A percentile compares a stretch with the other conserved stretches of the same genome.
phyloP scores from a whole-genome alignment of 2,329 filamentous ascomycete species.

The Colletotrichum tofieldiae region DNA sequence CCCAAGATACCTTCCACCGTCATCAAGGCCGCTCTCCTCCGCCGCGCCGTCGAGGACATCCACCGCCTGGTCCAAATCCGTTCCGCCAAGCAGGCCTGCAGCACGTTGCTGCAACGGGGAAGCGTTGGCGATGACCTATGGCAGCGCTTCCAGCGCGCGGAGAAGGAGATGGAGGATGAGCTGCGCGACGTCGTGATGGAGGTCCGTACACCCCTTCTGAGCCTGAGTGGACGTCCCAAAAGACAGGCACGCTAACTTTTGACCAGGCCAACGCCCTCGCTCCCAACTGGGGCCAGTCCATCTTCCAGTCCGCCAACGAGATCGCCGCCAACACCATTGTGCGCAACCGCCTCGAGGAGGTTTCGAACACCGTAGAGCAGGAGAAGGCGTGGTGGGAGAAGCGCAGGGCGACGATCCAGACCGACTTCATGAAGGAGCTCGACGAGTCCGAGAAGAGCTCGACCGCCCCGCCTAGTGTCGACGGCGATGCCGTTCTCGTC shows the following conservation, averaged over 20 bases:
- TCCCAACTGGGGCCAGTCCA: constrained; percentile 91
- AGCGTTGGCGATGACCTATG: constrained; percentile 97
- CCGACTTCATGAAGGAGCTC: constrained; percentile 88
- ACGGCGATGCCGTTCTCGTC: constrained; percentile 85
- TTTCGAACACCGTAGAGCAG: constrained; percentile 78
- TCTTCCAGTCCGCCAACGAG: constrained; percentile 98
- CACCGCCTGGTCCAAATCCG: constrained; percentile 91
- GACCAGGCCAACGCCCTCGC: constrained; percentile 89
- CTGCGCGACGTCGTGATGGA: constrained; percentile 94
- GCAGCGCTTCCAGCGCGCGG: constrained; percentile 91
- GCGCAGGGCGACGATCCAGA: constrained; percentile 80
- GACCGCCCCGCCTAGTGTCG: constrained; percentile 69
- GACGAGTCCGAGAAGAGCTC: constrained; percentile 72
- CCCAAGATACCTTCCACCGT: constrained; percentile 85
- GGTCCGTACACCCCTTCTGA: constrained; percentile 64
- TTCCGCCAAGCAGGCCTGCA: constrained; percentile 89
- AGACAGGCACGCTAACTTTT: constrained; percentile 13
- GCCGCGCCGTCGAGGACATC: constrained; percentile 94
- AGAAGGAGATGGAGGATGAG: constrained; percentile 98
- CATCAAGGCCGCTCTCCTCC: constrained; percentile 88
- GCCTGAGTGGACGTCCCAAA: neutral
- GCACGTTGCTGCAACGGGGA: constrained; percentile 86
- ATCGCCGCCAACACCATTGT: constrained; percentile 89
- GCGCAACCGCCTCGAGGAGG: constrained; percentile 81
- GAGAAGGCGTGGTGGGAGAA: constrained; percentile 97